These are phyloP conservation scores for Hordeum vulgare DNA, from an alignment of 176 grass and related monocot genomes.

Conservation along the genomic window MorexV3_pseudomolecules_assembly NC_058523.1:556217251-556217750, in stretches of 20 bases:
- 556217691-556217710: background rate
- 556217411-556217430: conserved; percentile 90
- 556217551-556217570: background rate
- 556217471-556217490: conserved; percentile 56
- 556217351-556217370: conserved; percentile 21
- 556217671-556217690: background rate
- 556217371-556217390: conserved; percentile 87
- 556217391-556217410: conserved; percentile 76
- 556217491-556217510: conserved; percentile 13
- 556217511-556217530: background rate
- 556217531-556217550: background rate
- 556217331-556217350: conserved; percentile 7
- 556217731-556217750: background rate
- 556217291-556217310: background rate
- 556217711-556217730: background rate
- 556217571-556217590: background rate
- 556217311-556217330: background rate
- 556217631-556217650: background rate
- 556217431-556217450: conserved; percentile 96
- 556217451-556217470: conserved; percentile 96
- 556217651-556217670: background rate
- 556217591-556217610: background rate
- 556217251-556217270: conserved; percentile 94
- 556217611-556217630: background rate
- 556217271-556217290: conserved; percentile 84